Percentiles rank a stretch among this genome's conserved stretches.
phyloP scores from a whole-genome alignment of 2,329 filamentous ascomycete genomes.

The Pseudopithomyces chartarum region DNA sequence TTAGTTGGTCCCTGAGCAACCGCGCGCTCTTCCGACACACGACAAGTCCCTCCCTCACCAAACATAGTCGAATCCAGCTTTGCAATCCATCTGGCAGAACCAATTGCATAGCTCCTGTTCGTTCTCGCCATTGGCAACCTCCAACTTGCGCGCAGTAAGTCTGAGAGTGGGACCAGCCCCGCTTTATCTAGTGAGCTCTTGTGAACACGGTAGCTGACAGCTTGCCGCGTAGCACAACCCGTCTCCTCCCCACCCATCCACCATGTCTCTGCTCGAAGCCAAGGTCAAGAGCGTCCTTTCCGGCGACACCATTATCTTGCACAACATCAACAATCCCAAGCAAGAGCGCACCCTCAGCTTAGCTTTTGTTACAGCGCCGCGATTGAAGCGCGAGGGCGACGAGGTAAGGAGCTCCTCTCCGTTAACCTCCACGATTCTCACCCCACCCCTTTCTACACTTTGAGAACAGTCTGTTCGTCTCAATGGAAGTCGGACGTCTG shows the following conservation, averaged over 20 bases:
- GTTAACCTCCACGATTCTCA: background rate
- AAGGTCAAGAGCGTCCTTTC: conserved; percentile 90
- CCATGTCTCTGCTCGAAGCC: conserved; percentile 46
- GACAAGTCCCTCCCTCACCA: conserved; percentile 5
- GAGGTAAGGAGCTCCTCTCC: conserved; percentile 59
- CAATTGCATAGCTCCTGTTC: conserved; percentile 7
- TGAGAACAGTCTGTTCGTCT: background rate
- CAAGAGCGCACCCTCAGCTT: conserved; percentile 87
- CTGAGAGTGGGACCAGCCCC: conserved; percentile 8
- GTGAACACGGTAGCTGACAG: conserved; percentile 37
- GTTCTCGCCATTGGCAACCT: background rate
- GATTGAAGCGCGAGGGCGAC: conserved; percentile 85
- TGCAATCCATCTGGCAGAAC: conserved; percentile 1
- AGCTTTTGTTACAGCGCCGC: conserved; percentile 88
- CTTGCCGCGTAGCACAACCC: conserved; percentile 19
- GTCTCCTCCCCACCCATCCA: conserved; percentile 12
- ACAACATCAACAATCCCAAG: conserved; percentile 78
- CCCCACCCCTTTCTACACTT: background rate
- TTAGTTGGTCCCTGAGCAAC: conserved; percentile 13
- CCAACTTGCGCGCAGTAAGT: conserved; percentile 5
- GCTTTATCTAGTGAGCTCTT: conserved; percentile 10
- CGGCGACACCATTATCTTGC: conserved; percentile 87
- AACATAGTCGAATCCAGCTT: background rate
- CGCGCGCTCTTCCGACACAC: conserved; percentile 14
- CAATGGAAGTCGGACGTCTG: background rate